These are phyloP conservation scores for Buxus sempervirens DNA, from an alignment of 164 flowering plant genomes.

Conservation along the genomic window DNA sequence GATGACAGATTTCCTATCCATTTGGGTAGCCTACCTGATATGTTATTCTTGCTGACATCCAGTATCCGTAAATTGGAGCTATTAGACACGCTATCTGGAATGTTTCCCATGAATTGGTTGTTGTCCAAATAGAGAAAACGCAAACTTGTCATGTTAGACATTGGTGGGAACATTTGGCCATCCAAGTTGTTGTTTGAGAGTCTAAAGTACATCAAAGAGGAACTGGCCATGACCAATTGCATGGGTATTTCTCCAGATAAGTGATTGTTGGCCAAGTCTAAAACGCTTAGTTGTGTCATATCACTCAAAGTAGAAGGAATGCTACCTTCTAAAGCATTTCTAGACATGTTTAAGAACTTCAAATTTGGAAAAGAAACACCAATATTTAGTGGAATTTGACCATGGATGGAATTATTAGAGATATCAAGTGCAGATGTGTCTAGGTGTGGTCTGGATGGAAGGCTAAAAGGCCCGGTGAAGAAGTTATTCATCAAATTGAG, in stretches of 20 bases:
- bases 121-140: not conserved
- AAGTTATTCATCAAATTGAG: not conserved
- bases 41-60: not conserved
- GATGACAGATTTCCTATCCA: not conserved
- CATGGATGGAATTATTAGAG: constrained; percentile 10
- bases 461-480: constrained; percentile 1
- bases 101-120: constrained; percentile 2
- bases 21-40: constrained; percentile 3
- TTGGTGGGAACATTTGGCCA: constrained; percentile 1
- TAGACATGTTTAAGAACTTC: not conserved
- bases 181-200: constrained; percentile 3
- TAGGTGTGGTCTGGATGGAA: constrained; percentile 1
- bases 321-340: not conserved
- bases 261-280: constrained; percentile 2
- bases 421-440: not conserved
- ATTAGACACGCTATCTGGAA: constrained; percentile 1
- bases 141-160: not conserved
- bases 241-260: no score
- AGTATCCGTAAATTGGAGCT: not conserved
- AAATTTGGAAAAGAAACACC: not conserved
- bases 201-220: not conserved
- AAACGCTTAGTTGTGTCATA: not conserved
- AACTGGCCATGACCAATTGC: not conserved
- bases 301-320: not conserved
- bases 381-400: constrained; percentile 1